Evolutionary conservation across 2,329 filamentous ascomycete genomes (phyloP), one percentile per base, ranked within the genome.

Genomic region (Capronia epimyces): DNA sequence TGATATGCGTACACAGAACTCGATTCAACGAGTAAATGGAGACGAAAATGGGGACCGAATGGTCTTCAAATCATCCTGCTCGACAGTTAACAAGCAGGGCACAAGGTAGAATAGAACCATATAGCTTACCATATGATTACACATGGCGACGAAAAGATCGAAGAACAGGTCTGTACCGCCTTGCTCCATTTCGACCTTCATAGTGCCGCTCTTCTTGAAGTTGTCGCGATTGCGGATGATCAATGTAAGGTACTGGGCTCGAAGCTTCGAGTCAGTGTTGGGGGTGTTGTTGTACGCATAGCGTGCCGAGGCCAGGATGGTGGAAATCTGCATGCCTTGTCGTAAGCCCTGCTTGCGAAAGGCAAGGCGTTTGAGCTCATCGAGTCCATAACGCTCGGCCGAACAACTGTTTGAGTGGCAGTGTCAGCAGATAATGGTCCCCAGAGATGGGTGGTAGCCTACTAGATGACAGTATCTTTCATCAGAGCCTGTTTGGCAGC

Each of bases 131-230:
- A 95, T 86, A 65, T 95, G 88, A 67, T 95, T 95, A 71, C 87
- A 89, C 71, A 95, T 81, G 15, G 90, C 89, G 44, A 95, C 90
- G 67, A 95, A 96, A 39, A 95, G 75, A 66, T 95, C 90, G 66
- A 95, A 96, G 74, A 95, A 95, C 52, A 95, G 75, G 64, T 86
- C 86, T 7, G 34, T 37, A 47, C 88, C 88, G 22, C 90, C 90
- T 55, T 82, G 81, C 67, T 86, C 86, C 89, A 96, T 95, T 73
- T 95, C 89, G 60, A 87, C 81, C 71, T 95, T 90, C 89, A 95
- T 95, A 2, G 89, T 95, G 48, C 89, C 89, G 69, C 89, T 95
- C 49, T 88, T 79, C 76, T 95, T 95, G 72, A 96, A 95, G 1
- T 88, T 95, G 65, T 81, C 80, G 60, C 90, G 81, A 62, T 85